Evolutionary conservation across 371 early-diverging fungal genomes (phyloP), one percentile per base, ranked within the genome.

Genomic region (Mucor ambiguus): DNA sequence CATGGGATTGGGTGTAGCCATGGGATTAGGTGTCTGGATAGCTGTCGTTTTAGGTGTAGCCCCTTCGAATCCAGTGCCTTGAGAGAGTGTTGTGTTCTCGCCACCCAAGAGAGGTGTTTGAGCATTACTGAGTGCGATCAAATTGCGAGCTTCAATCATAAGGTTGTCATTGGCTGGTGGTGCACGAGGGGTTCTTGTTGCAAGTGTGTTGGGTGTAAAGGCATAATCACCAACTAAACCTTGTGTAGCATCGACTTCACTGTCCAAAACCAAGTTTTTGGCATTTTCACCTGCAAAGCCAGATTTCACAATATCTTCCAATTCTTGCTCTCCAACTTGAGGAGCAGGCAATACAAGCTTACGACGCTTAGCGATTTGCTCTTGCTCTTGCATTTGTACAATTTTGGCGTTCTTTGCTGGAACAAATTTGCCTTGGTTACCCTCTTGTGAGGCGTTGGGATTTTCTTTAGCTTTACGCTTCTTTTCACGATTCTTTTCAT

Each of bases 61-160:
- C 7, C 93, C 93, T 18, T 85, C 83, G 67, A 87, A 92, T 18
- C 89, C 90, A 11, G 92, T 87, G 10, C 89, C 89, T 49, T 83
- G 63, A 10, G 70, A 65, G 6, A 68, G 52, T 6, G 77, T 73
- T 28, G 76, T 66, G n/a, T 89, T 84, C 41, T 92, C 90, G 33
- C 86, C 91, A 58, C 96, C 96, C 22, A 95, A 83, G 33, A 97
- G 84, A 6, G 97, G 97, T n/a, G 97, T 97, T 62, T 95, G 93
- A 43, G 87, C 82, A 7, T 80, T 77, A 28, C 89, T 82, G 83
- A 93, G 78, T 14, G 92, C 92, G 22, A 89, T 85, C 68, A 93
- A 84, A 68, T 95, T 95, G 56, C 91, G 82, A 2, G 97, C 97
- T 73, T 95, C 93, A 38, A 81, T 76, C 84, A 88, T 86, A 28